Base-by-base conservation (phyloP, 257 asterid genomes). In the Leonotis leonurus region DNA sequence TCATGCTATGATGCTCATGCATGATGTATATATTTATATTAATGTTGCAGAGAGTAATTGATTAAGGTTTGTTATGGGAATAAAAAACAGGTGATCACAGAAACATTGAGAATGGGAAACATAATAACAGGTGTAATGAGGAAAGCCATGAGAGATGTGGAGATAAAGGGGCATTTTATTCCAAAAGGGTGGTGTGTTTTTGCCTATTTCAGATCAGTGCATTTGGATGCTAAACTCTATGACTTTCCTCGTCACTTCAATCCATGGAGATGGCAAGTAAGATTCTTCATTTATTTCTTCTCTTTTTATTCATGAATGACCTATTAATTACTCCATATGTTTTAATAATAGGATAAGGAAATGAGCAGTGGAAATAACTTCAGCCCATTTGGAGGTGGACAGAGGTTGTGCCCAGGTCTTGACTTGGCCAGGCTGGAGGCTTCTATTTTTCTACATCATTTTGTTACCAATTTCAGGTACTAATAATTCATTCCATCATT, bases 211-310 rank as follows among this genome's bases (percentile, higher is more conserved):
- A 82, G 98, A 80, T 83, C 95, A 48, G 85, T 88, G 17, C 98
- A 90, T 64, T 88, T 90, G 74, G 98, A 90, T 72, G 76, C 72
- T 26, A 72, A 72, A 24, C 32, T 70, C 2, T 85, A 88, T 67
- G 95, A 88, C 27, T 80, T 63, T 10, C 96, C 98, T 2, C 62
- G 80, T 61, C 84, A 82, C 5, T 90, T 88, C 71, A 81, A 85
- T 71, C 98, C 98, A 4, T 88, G 96, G 95, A 81, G 98, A 24
- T 90, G 98, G 98, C 94, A 83, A 77, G 98, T 90, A 88, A 85
- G 95, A 40, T 32, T 3, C 40, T 46, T 0, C 18, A 8, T 8
- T 61, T 33, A 8, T 6, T 33, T 5, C 39, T 1, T 7, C n/a
- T n/a, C n/a, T n/a, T n/a, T n/a, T n/a, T n/a, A n/a, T n/a, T n/a